Conservation (phyloP, 768 basidiomycete species). For the Roridomyces roridus region DNA sequence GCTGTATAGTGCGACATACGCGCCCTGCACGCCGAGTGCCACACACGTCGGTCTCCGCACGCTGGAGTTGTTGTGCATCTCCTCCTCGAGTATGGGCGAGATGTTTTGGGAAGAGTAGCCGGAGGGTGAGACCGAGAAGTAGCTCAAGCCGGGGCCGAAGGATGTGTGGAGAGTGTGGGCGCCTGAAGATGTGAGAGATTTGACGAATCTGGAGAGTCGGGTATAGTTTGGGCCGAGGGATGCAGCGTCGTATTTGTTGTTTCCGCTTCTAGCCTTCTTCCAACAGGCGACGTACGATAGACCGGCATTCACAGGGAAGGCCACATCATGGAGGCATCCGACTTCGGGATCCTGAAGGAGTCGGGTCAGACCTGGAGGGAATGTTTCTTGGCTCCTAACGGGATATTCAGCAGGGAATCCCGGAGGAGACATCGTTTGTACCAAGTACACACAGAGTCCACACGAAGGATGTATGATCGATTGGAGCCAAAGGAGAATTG, state of each 20-base stretch:
- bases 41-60: constrained; percentile 6
- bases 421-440: neutral
- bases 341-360: constrained; percentile 11
- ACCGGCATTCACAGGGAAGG: constrained; percentile 15
- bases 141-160: constrained; percentile 12
- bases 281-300: constrained; percentile 1
- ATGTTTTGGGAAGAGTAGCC: constrained; percentile 19
- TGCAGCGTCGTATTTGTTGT: constrained; percentile 10
- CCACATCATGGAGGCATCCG: constrained; percentile 14
- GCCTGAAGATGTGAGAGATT: neutral
- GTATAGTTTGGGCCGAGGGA: constrained; percentile 4
- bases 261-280: neutral
- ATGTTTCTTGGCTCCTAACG: constrained; percentile 11
- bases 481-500: constrained; percentile 19
- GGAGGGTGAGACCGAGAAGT: constrained; percentile 8
- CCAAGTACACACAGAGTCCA: constrained; percentile 2
- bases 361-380: neutral
- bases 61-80: neutral
- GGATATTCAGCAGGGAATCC: neutral
- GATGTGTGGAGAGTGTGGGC: constrained; percentile 7
- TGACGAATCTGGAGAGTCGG: constrained; percentile 8
- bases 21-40: constrained; percentile 10
- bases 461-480: constrained; percentile 3
- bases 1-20: constrained; percentile 15
- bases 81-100: constrained; percentile 3